phyloP scores from a whole-genome alignment of 805 yeast genomes.

The Cyberlindnera euphorbiae region DNA sequence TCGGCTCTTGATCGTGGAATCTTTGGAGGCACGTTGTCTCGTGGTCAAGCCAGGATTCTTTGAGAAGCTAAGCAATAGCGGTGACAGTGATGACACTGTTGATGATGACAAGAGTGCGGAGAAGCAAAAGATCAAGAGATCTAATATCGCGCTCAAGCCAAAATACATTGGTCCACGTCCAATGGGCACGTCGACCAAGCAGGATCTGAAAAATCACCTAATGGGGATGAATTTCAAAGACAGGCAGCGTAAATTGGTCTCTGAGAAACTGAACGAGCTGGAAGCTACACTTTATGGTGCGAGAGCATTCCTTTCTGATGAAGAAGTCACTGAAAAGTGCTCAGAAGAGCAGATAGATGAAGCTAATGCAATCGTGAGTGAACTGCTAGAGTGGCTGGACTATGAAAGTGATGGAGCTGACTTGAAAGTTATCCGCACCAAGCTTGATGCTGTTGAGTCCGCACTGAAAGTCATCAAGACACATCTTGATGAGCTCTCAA shows the following conservation, averaged over 20 bases:
- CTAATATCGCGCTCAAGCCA: conserved; percentile 24
- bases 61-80: conserved; percentile 11
- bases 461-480: conserved; percentile 32
- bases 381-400: conserved; percentile 73
- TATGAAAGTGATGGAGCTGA: conserved; percentile 55
- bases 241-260: conserved; percentile 44
- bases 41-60: conserved; percentile 16
- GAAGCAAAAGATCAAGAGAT: conserved; percentile 21
- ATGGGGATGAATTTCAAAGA: conserved; percentile 51
- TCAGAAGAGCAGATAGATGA: conserved; percentile 36
- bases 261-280: conserved; percentile 59
- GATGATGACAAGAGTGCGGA: conserved; percentile 17
- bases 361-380: conserved; percentile 36
- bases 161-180: conserved; percentile 42
- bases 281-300: conserved; percentile 72
- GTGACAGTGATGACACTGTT: background rate
- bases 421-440: conserved; percentile 34
- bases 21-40: conserved; percentile 43
- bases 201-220: conserved; percentile 43
- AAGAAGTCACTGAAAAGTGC: conserved; percentile 38
- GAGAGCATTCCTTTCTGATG: conserved; percentile 54
- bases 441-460: conserved; percentile 22
- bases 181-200: conserved; percentile 42
- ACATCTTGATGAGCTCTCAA: conserved; percentile 36
- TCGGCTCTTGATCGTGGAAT: conserved; percentile 43